Evolutionary conservation across 2,329 filamentous ascomycete species (phyloP), one percentile per base, ranked within the genome.

Genomic region (Nemania bipapillata): DNA sequence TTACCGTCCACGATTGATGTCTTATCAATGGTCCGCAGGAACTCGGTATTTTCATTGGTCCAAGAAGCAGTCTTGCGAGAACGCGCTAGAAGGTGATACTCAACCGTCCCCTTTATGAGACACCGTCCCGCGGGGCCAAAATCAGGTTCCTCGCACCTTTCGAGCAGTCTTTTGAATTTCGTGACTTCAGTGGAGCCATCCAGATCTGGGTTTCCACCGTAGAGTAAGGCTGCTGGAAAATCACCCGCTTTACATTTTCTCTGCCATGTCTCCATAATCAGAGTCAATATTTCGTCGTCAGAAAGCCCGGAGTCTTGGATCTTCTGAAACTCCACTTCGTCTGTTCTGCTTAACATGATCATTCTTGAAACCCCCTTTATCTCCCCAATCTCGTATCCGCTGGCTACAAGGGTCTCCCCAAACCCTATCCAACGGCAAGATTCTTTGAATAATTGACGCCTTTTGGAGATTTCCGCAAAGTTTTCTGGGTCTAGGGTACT

Each of bases 1-100:
- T 45, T 62, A 9, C 59, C 59, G 24, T 62, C 59, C 17, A 62
- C 49, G 26, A 62, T 62, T 5, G 59, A 62, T 12, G 35, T 11
- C n/a, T 47, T 35, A 22, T 62, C 59, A 2, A 54, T 2, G n/a
- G 28, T n/a, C n/a, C n/a, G n/a, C n/a, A n/a, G n/a, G n/a, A n/a
- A n/a, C n/a, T n/a, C n/a, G n/a, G n/a, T n/a, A n/a, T n/a, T n/a
- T n/a, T n/a, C n/a, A 6, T 24, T 35, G 3, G 24, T 17, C 47
- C 32, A 55, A 20, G 49, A 28, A 45, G 17, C 15, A 0, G 35
- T 60, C 49, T 60, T 40, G 22, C 20, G 28, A n/a, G 63, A 42
- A 20, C 63, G 35, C 2, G 24, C 24, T 8, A 59, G 47, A n/a
- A 65, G 56, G 58, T 60, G 49, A 12, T 60, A 15, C 40, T 58